phyloP scores from a whole-genome alignment of 345 rosid species.

The Firmiana major region DNA sequence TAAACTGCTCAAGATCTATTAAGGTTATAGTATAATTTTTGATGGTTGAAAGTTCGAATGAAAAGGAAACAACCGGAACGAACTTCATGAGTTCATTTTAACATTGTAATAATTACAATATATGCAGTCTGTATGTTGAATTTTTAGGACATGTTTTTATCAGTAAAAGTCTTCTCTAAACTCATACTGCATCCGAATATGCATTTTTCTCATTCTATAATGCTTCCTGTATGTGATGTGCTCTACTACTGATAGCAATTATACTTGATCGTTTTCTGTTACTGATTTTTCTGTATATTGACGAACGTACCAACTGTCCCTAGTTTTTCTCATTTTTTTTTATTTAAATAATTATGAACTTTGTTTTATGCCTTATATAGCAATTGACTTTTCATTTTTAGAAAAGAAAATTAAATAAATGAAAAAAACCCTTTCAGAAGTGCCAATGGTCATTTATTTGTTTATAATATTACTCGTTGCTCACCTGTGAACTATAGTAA shows the following conservation, averaged over 20 bases:
- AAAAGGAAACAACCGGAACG: neutral
- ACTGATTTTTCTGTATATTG: neutral
- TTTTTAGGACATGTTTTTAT: neutral
- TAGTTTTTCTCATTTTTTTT: neutral
- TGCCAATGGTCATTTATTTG: slow-evolving; percentile 24
- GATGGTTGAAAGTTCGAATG: neutral
- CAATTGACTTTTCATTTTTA: slow-evolving; percentile 9
- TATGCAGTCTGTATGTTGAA: neutral
- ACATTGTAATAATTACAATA: neutral
- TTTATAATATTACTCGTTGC: slow-evolving; percentile 10
- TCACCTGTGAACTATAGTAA: slow-evolving; percentile 10
- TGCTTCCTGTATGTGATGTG: slow-evolving; percentile 5
- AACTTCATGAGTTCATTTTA: neutral
- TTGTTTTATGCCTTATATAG: neutral
- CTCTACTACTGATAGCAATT: neutral
- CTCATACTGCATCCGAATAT: neutral
- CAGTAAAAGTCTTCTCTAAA: neutral
- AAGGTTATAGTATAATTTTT: neutral
- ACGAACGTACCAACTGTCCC: neutral
- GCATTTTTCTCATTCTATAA: slow-evolving; percentile 4
- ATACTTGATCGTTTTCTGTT: neutral
- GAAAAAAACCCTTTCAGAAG: slow-evolving; percentile 31
- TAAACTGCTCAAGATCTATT: neutral
- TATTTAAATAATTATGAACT: neutral
- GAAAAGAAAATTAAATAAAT: neutral